Conservation (phyloP, 1,139 yeast genomes). For the Pichia sp. region DNA sequence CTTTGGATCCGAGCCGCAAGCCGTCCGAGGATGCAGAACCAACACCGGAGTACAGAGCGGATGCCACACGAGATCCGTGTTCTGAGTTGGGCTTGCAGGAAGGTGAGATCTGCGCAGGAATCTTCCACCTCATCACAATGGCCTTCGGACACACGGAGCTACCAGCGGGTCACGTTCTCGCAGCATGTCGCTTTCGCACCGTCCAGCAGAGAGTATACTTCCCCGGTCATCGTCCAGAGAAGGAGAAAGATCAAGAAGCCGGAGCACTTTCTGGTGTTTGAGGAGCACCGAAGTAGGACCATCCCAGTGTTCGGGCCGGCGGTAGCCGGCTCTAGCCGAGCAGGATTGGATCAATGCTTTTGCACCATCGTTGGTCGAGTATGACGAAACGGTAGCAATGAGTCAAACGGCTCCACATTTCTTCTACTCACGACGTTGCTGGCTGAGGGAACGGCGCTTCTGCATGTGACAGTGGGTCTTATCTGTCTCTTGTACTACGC, state of each 20-base stretch:
- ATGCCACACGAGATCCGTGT: not conserved
- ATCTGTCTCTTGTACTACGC: not conserved
- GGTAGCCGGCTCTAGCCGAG: conserved; percentile 1
- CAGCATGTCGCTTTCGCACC: too few species aligned
- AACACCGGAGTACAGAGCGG: not conserved
- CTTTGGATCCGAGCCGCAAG: not conserved
- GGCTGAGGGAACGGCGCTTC: not conserved
- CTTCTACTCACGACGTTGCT: not conserved
- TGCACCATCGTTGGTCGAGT: not conserved
- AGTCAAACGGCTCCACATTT: not conserved
- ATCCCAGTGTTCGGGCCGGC: conserved; percentile 5
- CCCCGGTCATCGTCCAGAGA: not conserved
- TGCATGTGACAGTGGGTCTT: not conserved
- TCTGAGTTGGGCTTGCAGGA: conserved; percentile 3
- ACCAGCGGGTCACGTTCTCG: not conserved
- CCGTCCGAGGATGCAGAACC: not conserved
- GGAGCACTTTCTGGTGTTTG: not conserved
- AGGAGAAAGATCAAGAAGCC: not conserved
- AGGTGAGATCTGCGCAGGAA: not conserved
- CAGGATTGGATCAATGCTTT: conserved; percentile 10
- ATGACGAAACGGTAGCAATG: conserved; percentile 7
- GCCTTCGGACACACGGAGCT: conserved; percentile 2
- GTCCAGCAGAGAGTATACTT: too few species aligned
- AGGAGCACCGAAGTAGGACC: conserved; percentile 8
- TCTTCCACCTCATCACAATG: not conserved